These are phyloP conservation scores for Colletotrichum orbiculare DNA, from an alignment of 2,329 filamentous ascomycete species.

Conservation along the genomic window DNA sequence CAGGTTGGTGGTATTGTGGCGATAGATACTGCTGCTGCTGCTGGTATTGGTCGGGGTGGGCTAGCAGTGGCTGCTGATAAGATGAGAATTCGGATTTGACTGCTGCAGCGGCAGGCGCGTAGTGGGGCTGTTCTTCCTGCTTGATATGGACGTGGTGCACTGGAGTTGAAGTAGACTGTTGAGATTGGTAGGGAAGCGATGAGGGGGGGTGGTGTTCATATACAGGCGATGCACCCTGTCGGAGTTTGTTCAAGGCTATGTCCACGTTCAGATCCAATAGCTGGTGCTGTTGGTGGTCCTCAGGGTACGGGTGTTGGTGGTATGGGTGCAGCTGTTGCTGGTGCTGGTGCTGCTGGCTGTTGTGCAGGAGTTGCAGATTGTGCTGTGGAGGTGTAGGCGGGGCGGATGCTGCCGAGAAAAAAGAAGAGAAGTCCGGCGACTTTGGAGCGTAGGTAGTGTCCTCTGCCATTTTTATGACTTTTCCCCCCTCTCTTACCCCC, in stretches of 20 bases:
- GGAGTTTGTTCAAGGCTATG: constrained; percentile 23
- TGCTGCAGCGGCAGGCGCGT: constrained; percentile 36
- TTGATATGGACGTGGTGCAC: constrained; percentile 29
- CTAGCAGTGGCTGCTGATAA: constrained; percentile 38
- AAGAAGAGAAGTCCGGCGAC: constrained; percentile 69
- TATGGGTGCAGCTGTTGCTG: constrained; percentile 14
- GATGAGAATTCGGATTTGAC: constrained; percentile 31
- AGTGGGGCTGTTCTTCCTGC: constrained; percentile 34
- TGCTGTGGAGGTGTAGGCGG: constrained; percentile 43
- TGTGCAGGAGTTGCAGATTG: constrained; percentile 39
- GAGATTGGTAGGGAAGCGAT: constrained; percentile 33
- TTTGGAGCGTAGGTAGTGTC: constrained; percentile 66
- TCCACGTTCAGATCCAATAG: neutral
- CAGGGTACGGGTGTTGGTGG: constrained; percentile 41
- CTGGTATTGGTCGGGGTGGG: constrained; percentile 47
- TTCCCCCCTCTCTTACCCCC: constrained; percentile 11
- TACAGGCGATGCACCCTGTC: constrained; percentile 30
- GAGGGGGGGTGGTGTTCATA: constrained; percentile 37
- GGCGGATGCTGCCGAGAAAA: constrained; percentile 54
- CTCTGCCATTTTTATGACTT: constrained; percentile 54
- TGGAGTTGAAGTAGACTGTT: constrained; percentile 35
- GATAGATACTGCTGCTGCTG: constrained; percentile 38
- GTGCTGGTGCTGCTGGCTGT: constrained; percentile 34
- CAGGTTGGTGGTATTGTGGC: constrained; percentile 38
- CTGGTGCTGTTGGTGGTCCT: constrained; percentile 39